Evolutionary conservation across 225 moss, liverwort and hornwort species (phyloP).

Genomic region (Bryum argenteum): DNA sequence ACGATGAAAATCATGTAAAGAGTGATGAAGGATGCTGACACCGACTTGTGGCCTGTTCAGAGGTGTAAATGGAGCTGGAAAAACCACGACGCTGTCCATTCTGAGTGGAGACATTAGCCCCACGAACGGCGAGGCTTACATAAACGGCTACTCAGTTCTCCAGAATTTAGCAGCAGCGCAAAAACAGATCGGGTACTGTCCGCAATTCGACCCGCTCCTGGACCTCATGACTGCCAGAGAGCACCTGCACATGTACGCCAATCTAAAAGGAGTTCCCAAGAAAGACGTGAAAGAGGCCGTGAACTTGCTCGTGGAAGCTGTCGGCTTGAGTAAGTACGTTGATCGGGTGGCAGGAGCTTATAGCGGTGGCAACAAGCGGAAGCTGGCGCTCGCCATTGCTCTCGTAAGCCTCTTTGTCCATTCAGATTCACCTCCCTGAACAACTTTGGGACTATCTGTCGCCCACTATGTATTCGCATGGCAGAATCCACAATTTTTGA

Average conservation of each 20-base stretch:
- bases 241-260: slow-evolving; percentile 92
- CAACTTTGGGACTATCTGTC: background rate
- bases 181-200: slow-evolving; percentile 89
- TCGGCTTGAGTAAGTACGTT: slow-evolving; percentile 80
- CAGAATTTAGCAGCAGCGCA: slow-evolving; percentile 67
- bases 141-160: slow-evolving; percentile 79
- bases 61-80: slow-evolving; percentile 96
- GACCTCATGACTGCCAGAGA: slow-evolving; percentile 92
- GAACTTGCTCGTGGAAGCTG: slow-evolving; percentile 65
- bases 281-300: slow-evolving; percentile 57
- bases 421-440: too few species aligned
- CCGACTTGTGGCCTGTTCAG: slow-evolving; percentile 37
- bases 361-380: slow-evolving; percentile 97
- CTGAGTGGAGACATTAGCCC: slow-evolving; percentile 84
- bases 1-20: too few species aligned
- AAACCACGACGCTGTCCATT: slow-evolving; percentile 91
- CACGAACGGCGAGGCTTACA: slow-evolving; percentile 73
- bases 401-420: slow-evolving; percentile 51
- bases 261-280: slow-evolving; percentile 75
- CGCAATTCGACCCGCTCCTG: slow-evolving; percentile 91
- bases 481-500: too few species aligned
- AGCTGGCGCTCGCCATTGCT: slow-evolving; percentile 88
- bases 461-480: too few species aligned
- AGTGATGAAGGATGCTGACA: background rate
- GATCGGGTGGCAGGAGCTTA: slow-evolving; percentile 80